These are phyloP conservation scores for Colletotrichum sp. DNA, from an alignment of 2,329 filamentous ascomycete genomes.

Conservation along the genomic window DNA sequence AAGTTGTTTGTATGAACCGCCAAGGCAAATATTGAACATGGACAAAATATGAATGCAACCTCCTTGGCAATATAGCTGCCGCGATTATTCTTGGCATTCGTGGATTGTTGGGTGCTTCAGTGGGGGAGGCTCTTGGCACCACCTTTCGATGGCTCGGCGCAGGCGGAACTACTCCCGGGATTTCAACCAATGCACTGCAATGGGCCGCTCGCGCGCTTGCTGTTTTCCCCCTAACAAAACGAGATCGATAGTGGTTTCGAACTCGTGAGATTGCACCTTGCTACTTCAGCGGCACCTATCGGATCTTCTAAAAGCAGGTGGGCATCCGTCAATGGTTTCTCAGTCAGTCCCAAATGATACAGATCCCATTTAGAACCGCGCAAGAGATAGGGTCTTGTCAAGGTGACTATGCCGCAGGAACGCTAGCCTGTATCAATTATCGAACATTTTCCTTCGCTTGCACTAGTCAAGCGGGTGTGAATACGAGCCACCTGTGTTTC, in stretches of 20 bases:
- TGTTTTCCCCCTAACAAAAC: neutral
- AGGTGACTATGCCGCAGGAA: neutral
- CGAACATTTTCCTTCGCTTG: neutral
- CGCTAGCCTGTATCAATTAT: neutral
- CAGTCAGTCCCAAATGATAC: neutral
- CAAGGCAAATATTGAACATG: neutral
- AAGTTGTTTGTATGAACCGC: neutral
- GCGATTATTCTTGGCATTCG: neutral
- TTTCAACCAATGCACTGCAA: neutral
- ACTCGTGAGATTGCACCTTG: neutral
- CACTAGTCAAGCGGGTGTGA: neutral
- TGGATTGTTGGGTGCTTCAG: neutral
- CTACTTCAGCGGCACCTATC: neutral
- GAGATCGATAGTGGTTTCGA: neutral
- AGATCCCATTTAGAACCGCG: neutral
- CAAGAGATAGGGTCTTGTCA: neutral
- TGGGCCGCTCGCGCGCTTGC: neutral
- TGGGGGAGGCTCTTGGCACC: neutral
- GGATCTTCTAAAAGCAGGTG: neutral
- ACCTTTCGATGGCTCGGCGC: neutral
- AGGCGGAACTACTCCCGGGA: neutral
- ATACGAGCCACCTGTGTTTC: neutral
- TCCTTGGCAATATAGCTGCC: neutral
- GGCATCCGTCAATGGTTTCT: neutral
- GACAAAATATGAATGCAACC: neutral